Conservation (phyloP, 148 eudicot species). For the Vaccinium darrowii region DNA sequence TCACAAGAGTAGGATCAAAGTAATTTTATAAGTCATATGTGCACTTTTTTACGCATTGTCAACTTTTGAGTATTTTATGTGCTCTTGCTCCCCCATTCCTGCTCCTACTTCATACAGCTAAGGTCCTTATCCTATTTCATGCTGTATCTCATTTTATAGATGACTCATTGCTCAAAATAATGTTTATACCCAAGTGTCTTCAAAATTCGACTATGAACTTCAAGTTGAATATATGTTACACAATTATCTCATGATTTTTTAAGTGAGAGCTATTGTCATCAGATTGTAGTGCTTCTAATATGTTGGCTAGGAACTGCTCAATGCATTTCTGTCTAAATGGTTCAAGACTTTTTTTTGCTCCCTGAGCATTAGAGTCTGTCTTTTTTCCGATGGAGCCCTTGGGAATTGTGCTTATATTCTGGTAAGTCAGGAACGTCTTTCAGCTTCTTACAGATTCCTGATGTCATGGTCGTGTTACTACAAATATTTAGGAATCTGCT, state of each 20-base stretch:
- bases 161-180: background rate
- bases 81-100: background rate
- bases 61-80: background rate
- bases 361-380: background rate
- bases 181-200: background rate
- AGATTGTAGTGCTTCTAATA: background rate
- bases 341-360: background rate
- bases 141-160: background rate
- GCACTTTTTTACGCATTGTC: background rate
- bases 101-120: background rate
- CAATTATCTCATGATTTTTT: background rate
- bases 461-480: constrained; percentile 1
- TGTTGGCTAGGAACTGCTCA: background rate
- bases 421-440: background rate
- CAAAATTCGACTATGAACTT: background rate
- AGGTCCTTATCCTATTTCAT: background rate
- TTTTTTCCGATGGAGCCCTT: background rate
- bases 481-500: background rate
- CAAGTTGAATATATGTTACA: background rate
- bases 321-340: background rate
- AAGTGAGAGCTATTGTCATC: background rate
- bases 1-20: background rate
- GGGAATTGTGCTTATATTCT: background rate
- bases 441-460: background rate
- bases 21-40: background rate